phyloP scores from a whole-genome alignment of 108 stramenopile genomes.

The Nitzschia putrida region DNA sequence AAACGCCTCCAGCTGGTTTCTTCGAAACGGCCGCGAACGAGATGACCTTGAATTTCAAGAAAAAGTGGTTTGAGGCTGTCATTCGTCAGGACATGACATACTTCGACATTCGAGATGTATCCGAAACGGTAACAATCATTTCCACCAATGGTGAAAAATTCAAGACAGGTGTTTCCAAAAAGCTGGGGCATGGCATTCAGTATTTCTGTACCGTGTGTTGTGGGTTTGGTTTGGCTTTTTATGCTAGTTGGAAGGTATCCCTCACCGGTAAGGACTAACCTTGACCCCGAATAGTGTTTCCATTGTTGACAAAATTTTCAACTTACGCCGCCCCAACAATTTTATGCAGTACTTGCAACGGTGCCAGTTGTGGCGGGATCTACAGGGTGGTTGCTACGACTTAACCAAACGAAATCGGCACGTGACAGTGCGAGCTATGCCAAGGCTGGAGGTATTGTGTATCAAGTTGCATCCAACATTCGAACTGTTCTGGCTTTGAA shows the following conservation, averaged over 20 bases:
- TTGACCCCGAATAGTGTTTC: too few species aligned
- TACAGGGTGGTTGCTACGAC: conserved; percentile 31
- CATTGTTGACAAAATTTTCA: neutral
- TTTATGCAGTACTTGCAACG: conserved; percentile 17
- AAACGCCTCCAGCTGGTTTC: conserved; percentile 15
- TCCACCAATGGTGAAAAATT: conserved; percentile 43
- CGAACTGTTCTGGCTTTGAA: conserved; percentile 58
- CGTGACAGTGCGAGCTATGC: conserved; percentile 44
- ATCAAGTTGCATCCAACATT: conserved; percentile 42
- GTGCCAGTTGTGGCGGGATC: conserved; percentile 47
- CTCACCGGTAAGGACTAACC: conserved; percentile 11
- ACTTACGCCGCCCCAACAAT: too few species aligned
- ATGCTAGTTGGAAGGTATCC: conserved; percentile 38
- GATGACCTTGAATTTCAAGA: conserved; percentile 42
- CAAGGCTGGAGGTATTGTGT: conserved; percentile 51
- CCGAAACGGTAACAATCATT: conserved; percentile 45
- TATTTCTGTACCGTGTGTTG: conserved; percentile 37
- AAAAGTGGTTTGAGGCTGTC: conserved; percentile 54
- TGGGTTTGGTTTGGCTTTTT: conserved; percentile 48
- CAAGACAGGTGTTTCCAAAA: conserved; percentile 43
- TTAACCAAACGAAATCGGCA: conserved; percentile 36
- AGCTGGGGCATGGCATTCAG: conserved; percentile 45
- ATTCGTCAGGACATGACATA: conserved; percentile 61
- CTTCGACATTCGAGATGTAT: conserved; percentile 54
- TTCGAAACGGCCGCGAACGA: conserved; percentile 45